Conservation (phyloP, 345 rosid genomes). For the Theobroma cacao region DNA sequence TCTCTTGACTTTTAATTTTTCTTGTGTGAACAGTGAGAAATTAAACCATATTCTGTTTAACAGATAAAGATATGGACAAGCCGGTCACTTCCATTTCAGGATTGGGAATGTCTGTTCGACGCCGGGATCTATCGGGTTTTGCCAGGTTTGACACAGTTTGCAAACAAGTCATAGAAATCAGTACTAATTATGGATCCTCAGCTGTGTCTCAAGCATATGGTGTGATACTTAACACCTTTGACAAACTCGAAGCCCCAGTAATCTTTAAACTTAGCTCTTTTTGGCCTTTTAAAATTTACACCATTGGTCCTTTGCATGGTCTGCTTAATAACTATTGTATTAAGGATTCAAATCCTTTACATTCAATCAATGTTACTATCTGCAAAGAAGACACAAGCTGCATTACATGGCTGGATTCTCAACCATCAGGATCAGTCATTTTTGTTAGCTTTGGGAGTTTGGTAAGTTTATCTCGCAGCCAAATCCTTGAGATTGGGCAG, state of each 20-base stretch:
- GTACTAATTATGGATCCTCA: too few relatives aligned
- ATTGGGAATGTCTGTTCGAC: neutral
- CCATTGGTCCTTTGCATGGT: conserved; percentile 39
- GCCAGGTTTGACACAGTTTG: neutral
- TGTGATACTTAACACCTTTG: conserved; percentile 45
- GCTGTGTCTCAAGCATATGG: conserved; percentile 14
- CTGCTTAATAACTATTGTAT: too few relatives aligned
- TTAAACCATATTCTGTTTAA: too few relatives aligned
- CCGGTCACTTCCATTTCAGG: neutral
- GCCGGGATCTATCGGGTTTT: neutral
- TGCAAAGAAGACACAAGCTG: conserved; percentile 40
- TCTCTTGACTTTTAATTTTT: too few relatives aligned
- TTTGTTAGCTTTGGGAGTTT: conserved; percentile 51
- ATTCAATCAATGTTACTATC: too few relatives aligned
- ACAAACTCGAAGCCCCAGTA: conserved; percentile 32
- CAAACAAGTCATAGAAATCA: too few relatives aligned
- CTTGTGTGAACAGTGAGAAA: too few relatives aligned
- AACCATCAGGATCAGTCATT: conserved; percentile 31
- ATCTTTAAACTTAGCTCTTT: conserved; percentile 22
- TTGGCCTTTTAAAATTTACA: conserved; percentile 25
- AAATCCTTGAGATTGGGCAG: conserved; percentile 42
- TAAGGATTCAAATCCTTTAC: too few relatives aligned
- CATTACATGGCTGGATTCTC: conserved; percentile 44
- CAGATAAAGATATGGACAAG: neutral
- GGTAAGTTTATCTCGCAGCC: conserved; percentile 12